Base-by-base conservation (phyloP, 169 alveolate species). In the Plasmodium sp. region DNA sequence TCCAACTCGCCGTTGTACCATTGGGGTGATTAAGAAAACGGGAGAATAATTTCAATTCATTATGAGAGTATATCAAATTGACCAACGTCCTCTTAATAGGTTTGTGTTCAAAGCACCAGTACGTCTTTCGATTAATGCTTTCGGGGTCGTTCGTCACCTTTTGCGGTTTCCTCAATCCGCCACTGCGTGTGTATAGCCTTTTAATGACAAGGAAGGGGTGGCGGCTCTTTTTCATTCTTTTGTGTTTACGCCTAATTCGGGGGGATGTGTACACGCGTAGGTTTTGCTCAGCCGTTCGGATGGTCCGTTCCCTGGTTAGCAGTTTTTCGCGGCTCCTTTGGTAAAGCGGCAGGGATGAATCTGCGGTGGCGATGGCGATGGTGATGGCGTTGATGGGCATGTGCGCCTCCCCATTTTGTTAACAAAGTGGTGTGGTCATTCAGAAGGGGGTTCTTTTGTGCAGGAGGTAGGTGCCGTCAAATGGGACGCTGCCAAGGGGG, bases 71-170 rank as follows among this genome's bases (percentile, higher is more conserved):
- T 67, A 91, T 91, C 77, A 93, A 91, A 77, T 96, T 93, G 18
- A 96, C 73, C 12, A 96, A 93, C 16, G 98, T 96, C 39, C 97
- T 94, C 41, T 96, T 94, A 39, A 85, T 62, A 62, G 96, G 94
- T 36, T 93, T 84, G 75, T 96, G 97, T 45, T 96, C 98, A 51
- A 92, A 96, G 75, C 96, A 95, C 98, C 98, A 96, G 71, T 96
- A 96, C 14, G 95, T 97, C 83, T 94, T 94, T 84, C 95, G 18
- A 67, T 96, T 96, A 41, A 96, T 94, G 56, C 96, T 96, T 75
- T 96, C 97, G 18, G 98, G 98, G 36, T 96, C 96, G 86, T 93
- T 96, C 3, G 97, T 95, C 36, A 95, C 95, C 31, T 91, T 91
- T 45, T 92, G 95, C 2, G 95, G 95, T 82, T 83, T 92, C 33